phyloP scores from a whole-genome alignment of 1,139 yeast genomes.

The Insectozyma bohioensis region DNA sequence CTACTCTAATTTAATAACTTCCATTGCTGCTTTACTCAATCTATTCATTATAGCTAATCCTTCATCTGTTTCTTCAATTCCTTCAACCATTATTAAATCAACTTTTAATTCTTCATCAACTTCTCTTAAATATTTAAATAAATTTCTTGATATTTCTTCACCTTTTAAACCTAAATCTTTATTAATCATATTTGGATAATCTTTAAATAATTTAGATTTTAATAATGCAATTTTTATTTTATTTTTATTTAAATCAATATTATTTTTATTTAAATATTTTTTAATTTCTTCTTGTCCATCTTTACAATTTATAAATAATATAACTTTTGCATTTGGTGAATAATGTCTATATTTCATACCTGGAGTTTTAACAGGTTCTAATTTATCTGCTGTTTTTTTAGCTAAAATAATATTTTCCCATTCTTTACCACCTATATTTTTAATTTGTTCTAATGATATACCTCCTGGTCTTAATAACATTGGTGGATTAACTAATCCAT shows the following conservation, averaged over 20 bases:
- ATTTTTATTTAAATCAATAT: slow-evolving; percentile 11
- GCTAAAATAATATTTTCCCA: slow-evolving; percentile 71
- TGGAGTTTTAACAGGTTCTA: slow-evolving; percentile 85
- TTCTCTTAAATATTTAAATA: slow-evolving; percentile 70
- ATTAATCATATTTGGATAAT: slow-evolving; percentile 29
- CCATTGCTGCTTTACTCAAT: slow-evolving; percentile 78
- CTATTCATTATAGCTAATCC: slow-evolving; percentile 96
- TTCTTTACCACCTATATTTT: slow-evolving; percentile 53
- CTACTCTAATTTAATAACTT: slow-evolving; percentile 32
- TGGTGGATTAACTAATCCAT: slow-evolving; percentile 84
- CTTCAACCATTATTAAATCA: slow-evolving; percentile 71
- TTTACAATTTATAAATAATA: slow-evolving; percentile 57
- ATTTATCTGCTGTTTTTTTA: slow-evolving; percentile 59
- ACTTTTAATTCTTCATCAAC: slow-evolving; percentile 61
- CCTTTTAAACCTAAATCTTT: slow-evolving; percentile 59
- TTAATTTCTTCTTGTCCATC: slow-evolving; percentile 38
- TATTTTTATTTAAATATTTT: slow-evolving; percentile 23
- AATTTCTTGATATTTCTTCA: slow-evolving; percentile 65
- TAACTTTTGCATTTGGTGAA: slow-evolving; percentile 84
- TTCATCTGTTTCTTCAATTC: slow-evolving; percentile 65
- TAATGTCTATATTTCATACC: slow-evolving; percentile 98
- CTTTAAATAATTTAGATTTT: slow-evolving; percentile 34
- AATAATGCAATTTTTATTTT: slow-evolving; percentile 56
- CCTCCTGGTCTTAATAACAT: slow-evolving; percentile 94
- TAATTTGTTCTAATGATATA: slow-evolving; percentile 73